Evolutionary conservation across 257 asterid genomes (phyloP), one percentile per base, ranked within the genome.

Genomic region (Penstemon barbatus): DNA sequence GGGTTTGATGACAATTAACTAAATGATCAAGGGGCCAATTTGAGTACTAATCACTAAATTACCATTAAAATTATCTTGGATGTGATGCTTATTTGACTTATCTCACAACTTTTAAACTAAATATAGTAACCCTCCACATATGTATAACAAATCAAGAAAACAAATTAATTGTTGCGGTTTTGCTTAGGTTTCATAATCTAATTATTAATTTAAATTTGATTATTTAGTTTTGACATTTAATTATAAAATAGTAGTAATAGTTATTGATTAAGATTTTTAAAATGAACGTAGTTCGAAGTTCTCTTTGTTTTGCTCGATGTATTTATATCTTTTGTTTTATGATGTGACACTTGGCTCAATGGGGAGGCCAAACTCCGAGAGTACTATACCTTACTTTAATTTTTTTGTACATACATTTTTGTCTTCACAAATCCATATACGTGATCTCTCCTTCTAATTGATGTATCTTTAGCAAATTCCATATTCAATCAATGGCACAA

Each of bases 301-400:
- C 45, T 51, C 45, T 69, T 77, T 80, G 77, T 80, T 80, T 72
- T 77, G 77, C 74, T 79, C 74, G 64, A 72, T 80, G 81, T 79
- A 55, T 82, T 76, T 73, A 48, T 60, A 44, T 74, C 44, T 51
- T 69, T 68, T 71, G 77, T 75, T 66, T 70, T 68, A 37, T 65
- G 46, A 65, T 72, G 74, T 78, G 38, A 25, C 89, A 81, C 91
- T 76, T 81, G 93, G 89, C 91, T 84, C 93, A 78, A 84, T 81
- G 86, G 70, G 51, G 69, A 13, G 82, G 70, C 73, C 87, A 61
- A 79, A 74, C 63, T 70, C 75, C 91, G 61, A 84, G 79, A 72
- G 69, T 65, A 45, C 46, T 52, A 12, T 12, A 46, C 44, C 64
- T 58, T 36, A 11, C 12, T 60, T 25, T 62, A n/a, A n/a, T 58